Evolutionary conservation across 805 yeast species (phyloP).

Genomic region (Ogataea ganodermae): DNA sequence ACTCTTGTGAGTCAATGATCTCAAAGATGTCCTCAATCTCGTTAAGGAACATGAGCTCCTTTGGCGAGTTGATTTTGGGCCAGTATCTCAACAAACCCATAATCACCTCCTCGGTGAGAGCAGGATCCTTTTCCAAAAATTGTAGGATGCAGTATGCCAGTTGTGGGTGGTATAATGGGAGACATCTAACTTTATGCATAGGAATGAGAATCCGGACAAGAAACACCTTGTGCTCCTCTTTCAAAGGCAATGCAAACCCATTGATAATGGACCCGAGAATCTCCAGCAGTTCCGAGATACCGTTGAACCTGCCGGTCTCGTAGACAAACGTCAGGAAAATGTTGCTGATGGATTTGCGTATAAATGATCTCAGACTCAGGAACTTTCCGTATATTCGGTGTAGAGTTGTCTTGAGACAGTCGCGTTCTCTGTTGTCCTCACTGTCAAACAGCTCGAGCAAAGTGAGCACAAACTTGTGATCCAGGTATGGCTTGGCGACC

Average conservation of each 20-base stretch:
- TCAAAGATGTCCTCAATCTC: conserved; percentile 97
- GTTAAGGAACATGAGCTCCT: conserved; percentile 92
- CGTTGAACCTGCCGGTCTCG: conserved; percentile 95
- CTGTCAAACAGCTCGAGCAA: conserved; percentile 89
- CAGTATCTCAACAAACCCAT: conserved; percentile 91
- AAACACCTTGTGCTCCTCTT: conserved; percentile 95
- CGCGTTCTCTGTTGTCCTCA: conserved; percentile 96
- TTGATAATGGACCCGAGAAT: conserved; percentile 94
- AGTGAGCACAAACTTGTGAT: conserved; percentile 81
- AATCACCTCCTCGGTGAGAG: conserved; percentile 92
- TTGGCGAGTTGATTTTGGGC: conserved; percentile 95
- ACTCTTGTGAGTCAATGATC: conserved; percentile 91
- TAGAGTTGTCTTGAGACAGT: conserved; percentile 89
- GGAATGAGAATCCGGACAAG: conserved; percentile 85
- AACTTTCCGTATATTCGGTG: conserved; percentile 97
- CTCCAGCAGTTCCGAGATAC: conserved; percentile 91
- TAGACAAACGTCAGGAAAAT: conserved; percentile 91
- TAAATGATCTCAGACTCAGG: conserved; percentile 82
- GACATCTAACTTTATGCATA: conserved; percentile 85
- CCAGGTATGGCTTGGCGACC: conserved; percentile 89
- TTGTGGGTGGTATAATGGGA: conserved; percentile 93
- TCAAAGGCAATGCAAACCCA: conserved; percentile 95
- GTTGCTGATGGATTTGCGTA: conserved; percentile 87
- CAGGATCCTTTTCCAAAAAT: conserved; percentile 91
- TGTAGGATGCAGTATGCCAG: conserved; percentile 96